A percentile compares a stretch with the other conserved stretches of the same genome.
These are phyloP conservation scores for Suillus ampliporus DNA, from an alignment of 768 basidiomycete species.

Conservation along the genomic window DNA sequence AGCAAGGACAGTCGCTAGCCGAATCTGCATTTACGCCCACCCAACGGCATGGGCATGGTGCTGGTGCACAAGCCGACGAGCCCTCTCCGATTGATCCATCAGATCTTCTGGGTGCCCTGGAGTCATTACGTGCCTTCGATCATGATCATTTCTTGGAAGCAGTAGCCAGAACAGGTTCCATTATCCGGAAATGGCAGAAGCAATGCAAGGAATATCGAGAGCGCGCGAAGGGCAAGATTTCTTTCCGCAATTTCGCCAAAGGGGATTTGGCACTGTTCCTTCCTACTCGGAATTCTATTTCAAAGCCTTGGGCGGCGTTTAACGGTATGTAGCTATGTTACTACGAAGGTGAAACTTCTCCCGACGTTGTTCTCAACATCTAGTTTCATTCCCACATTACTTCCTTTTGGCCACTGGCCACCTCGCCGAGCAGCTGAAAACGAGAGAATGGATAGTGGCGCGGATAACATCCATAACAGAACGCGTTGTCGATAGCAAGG, in stretches of 20 bases:
- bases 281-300: conserved; percentile 92
- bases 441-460: conserved; percentile 94
- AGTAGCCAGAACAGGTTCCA: conserved; percentile 79
- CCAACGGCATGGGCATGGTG: conserved; percentile 45
- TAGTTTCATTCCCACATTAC: conserved; percentile 97
- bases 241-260: conserved; percentile 93
- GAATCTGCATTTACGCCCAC: conserved; percentile 57
- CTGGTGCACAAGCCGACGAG: conserved; percentile 60
- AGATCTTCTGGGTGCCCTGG: conserved; percentile 72
- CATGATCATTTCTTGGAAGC: conserved; percentile 87
- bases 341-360: conserved; percentile 2
- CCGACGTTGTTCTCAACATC: conserved; percentile 38
- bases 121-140: conserved; percentile 74
- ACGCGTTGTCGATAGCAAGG: conserved; percentile 80
- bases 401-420: conserved; percentile 90
- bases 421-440: conserved; percentile 87
- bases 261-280: conserved; percentile 96
- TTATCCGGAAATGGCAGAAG: conserved; percentile 96
- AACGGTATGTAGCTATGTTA: conserved; percentile 66
- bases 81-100: conserved; percentile 81
- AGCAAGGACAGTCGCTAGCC: conserved; percentile 47
- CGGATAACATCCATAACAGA: conserved; percentile 89
- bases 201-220: conserved; percentile 96
- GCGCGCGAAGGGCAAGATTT: conserved; percentile 94
- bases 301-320: conserved; percentile 98